Evolutionary conservation across 1,139 yeast genomes (phyloP), one percentile per base, ranked within the genome.

Genomic region (Saccharomycopsis hybrid): DNA sequence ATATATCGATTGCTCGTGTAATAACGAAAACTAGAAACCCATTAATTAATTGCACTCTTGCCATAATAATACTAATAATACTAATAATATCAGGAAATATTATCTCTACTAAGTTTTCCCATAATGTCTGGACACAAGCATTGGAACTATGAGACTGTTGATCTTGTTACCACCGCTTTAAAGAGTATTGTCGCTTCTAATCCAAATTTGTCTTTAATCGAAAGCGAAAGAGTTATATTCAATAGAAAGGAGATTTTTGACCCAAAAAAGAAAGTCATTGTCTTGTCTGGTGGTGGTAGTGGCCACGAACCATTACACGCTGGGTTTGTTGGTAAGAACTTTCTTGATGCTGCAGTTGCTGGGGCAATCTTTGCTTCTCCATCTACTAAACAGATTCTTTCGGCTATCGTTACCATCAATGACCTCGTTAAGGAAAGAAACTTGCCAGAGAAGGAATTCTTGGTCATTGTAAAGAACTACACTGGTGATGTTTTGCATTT

Each of bases 281-380:
- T 90, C 49, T 69, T 90, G 30, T 82, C 96, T 44, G 96, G 97
- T 52, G 97, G 97, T 50, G 97, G 97, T 32, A 82, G 92, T 7
- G 97, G 97, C 38, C 97, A 90, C 63, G 97, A 90, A 66, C 97
- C 97, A 32, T 73, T 90, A 5, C 96, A 89, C 62, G 92, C 86
- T 3, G 97, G 96, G 0, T 89, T 80, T 62, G 92, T 90, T 11
- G 97, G 97, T 4, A 73, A 77, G 30, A 92, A 92, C 48, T 70
- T 85, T 60, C 67, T 90, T 42, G 88, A 85, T 60, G 95, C 85
- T 38, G 97, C 96, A 1, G 96, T 89, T 5, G 80, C 88, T 49
- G 97, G 97, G 35, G 79, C 85, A 42, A 75, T 87, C 24, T 90
- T 90, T 70, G 96, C 97, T 0, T 86, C 95, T 25, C 97, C 97